phyloP scores from a whole-genome alignment of 2,329 filamentous ascomycete species.

The Phymatotrichopsis omnivora region DNA sequence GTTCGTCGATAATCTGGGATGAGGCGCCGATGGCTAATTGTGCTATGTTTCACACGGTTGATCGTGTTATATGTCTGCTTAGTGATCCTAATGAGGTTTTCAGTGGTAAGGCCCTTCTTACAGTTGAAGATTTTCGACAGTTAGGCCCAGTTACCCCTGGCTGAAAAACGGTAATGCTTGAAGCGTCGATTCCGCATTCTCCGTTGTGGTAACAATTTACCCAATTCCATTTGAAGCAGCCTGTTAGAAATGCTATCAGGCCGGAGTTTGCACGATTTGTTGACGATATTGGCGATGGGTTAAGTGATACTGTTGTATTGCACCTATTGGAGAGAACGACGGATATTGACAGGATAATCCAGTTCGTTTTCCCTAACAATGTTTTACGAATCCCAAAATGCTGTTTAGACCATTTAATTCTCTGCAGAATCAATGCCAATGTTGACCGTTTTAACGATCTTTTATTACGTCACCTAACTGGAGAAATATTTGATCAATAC shows the following conservation, averaged over 20 bases:
- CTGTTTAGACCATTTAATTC: not conserved
- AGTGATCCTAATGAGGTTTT: too few relatives aligned
- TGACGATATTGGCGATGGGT: not conserved
- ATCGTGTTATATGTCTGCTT: too few relatives aligned
- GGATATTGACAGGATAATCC: not conserved
- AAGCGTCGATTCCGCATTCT: slow-evolving; percentile 1
- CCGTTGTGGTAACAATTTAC: not conserved
- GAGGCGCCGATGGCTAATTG: too few relatives aligned
- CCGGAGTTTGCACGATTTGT: not conserved
- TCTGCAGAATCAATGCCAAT: slow-evolving; percentile 4
- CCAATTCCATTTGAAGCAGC: not conserved
- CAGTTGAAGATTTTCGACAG: too few relatives aligned
- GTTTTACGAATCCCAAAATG: not conserved
- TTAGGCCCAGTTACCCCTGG: too few relatives aligned
- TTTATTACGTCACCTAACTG: not conserved
- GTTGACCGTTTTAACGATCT: slow-evolving; percentile 9
- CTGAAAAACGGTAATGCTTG: not conserved
- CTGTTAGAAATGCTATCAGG: slow-evolving; percentile 1
- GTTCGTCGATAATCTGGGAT: too few relatives aligned
- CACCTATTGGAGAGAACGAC: not conserved
- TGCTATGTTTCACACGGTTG: too few relatives aligned
- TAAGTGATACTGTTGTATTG: not conserved
- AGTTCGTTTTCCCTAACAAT: not conserved
- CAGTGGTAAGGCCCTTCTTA: too few relatives aligned
- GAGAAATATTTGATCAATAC: not conserved